Evolutionary conservation across 2,329 filamentous ascomycete genomes (phyloP), one percentile per base, ranked within the genome.

Genomic region (Aureobasidium sp.): DNA sequence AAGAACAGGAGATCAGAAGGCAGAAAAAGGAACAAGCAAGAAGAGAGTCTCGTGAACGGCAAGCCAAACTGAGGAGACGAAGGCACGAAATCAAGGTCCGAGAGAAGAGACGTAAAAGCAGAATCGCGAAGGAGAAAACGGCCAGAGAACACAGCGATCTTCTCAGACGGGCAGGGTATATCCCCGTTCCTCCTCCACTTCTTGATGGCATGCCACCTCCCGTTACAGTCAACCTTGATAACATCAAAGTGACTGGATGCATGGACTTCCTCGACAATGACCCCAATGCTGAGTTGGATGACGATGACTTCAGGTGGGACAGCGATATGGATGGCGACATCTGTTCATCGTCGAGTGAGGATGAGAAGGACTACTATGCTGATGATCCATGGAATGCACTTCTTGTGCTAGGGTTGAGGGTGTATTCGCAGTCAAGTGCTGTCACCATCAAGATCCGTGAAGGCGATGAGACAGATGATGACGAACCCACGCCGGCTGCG

Each of bases 361-460:
- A 55, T 3, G 62, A 63, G 16, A 47, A 49, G 4, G 75, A 76
- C 32, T 74, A 78, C 37, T 78, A 79, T 58, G 75, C 73, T 45
- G 73, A 75, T n/a, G 78, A 81, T 63, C 82, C 82, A 0, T 86
- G 83, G 83, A 84, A 85, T 66, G 83, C 83, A 0, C 77, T 85
- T 1, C 84, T 81, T 64, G 66, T 85, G 16, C 77, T 85, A 4
- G 83, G 83, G 0, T 69, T 86, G 36, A 75, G 82, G 6, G 82
- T 86, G 0, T 85, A 83, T 67, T 79, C 77, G 10, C 59, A 64
- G 54, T 77, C 81, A 63, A 79, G 82, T 0, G 74, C 75, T 32
- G 76, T 84, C 39, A 77, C 73, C 3, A 76, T 86, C 21, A 76
- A 80, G 64, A 81, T 84, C 4, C 16, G 42, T 8, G 37, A 59